Evolutionary conservation across 441 rosid species (phyloP).

Genomic region (Daphne laureola): DNA sequence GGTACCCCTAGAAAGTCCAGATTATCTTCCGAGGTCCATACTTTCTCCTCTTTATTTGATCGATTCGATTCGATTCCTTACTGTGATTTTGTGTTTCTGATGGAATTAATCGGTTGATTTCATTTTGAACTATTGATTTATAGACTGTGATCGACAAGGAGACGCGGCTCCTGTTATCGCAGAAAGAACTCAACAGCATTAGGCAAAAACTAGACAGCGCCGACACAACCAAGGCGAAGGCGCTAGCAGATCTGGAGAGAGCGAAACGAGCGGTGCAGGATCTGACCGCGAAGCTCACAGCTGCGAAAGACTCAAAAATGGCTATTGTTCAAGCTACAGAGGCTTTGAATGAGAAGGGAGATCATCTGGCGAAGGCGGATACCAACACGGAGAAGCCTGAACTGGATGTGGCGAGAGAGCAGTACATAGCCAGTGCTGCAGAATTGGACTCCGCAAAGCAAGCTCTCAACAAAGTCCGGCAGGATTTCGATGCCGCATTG

Average conservation of each 20-base stretch:
- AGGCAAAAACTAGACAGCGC: conserved; percentile 42
- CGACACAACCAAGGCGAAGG: conserved; percentile 37
- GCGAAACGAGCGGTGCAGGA: conserved; percentile 51
- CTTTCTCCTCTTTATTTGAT: too few relatives aligned
- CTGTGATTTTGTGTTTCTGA: too few relatives aligned
- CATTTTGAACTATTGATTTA: neutral
- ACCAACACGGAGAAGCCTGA: conserved; percentile 35
- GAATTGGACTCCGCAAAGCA: conserved; percentile 62
- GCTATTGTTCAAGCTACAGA: conserved; percentile 49
- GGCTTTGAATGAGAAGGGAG: conserved; percentile 38
- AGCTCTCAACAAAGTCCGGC: conserved; percentile 56
- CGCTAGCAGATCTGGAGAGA: conserved; percentile 47
- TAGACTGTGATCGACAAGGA: conserved; percentile 74
- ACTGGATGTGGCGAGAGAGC: conserved; percentile 48
- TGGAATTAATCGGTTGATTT: too few relatives aligned
- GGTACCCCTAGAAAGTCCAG: conserved; percentile 33
- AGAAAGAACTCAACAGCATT: conserved; percentile 36
- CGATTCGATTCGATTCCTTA: too few relatives aligned
- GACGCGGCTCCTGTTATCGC: conserved; percentile 55
- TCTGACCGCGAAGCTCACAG: conserved; percentile 38
- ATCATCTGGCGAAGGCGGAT: conserved; percentile 42
- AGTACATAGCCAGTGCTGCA: conserved; percentile 34
- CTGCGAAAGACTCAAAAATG: conserved; percentile 42
- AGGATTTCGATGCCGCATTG: conserved; percentile 60
- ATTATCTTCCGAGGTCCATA: conserved; percentile 62